Evolutionary conservation across 73 alveolate species (phyloP), one percentile per base, ranked within the genome.

Genomic region (Tetrahymena elliotti): DNA sequence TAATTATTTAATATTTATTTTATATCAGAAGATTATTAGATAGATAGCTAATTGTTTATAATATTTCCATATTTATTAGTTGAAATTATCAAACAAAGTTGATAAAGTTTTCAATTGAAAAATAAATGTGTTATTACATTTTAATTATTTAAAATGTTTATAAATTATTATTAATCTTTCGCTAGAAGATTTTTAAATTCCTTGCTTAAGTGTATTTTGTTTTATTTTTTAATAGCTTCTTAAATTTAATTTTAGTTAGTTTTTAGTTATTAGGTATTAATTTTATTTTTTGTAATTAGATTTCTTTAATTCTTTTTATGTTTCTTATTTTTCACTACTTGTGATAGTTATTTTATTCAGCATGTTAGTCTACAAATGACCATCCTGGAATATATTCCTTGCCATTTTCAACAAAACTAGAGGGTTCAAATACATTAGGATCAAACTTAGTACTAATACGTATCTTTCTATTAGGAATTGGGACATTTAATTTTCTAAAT

Each of bases 351-450:
- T 68, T 68, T 84, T 84, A 18, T 22, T 84, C 52, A 38, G 94
- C 92, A 94, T 94, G 88, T 22, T 94, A 84, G 92, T 92, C 93
- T 68, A 88, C 84, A 94, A 94, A 94, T 4, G 96, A 68, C 96
- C 96, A 94, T 41, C 96, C 96, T 9, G 95, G 93, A n/a, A 94
- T 40, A 88, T 94, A 94, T 20, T 93, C 96, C 53, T 84, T 94
- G 1, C 94, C 83, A 35, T 84, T 93, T 24, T 94, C 96, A 13
- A 94, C 84, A 47, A 94, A 84, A 52, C 95, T 94, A 33, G 93
- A 54, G 68, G 93, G 93, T 36, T 94, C 96, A 52, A 94, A 94
- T 47, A 94, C 96, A 27, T 94, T 94, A 11, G 93, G 93, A 84
- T 94, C 96, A 31, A 94, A 84, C 31, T 94, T 93, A 0, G 96